Evolutionary conservation across 345 rosid species (phyloP).

Genomic region (Lepidium sativum): DNA sequence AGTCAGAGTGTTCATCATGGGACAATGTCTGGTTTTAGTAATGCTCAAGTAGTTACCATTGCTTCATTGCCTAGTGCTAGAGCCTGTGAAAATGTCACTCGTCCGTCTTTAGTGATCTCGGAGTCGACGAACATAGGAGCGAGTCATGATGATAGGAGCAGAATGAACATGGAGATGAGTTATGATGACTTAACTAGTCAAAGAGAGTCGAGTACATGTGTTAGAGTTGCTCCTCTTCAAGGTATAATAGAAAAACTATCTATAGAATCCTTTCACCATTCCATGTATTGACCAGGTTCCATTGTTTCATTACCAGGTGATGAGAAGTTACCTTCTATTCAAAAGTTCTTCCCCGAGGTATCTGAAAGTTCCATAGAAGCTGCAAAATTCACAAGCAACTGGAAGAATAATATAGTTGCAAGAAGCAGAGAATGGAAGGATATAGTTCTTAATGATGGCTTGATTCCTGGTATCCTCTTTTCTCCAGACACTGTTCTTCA

Average conservation of each 20-base stretch:
- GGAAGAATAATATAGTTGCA: slow-evolving; percentile 22
- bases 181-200: slow-evolving; percentile 16
- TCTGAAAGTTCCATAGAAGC: slow-evolving; percentile 16
- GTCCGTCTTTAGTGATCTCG: slow-evolving; percentile 1
- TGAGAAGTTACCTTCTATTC: slow-evolving; percentile 20
- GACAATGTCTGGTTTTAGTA: slow-evolving; percentile 16
- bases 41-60: slow-evolving; percentile 8
- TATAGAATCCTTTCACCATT: not conserved
- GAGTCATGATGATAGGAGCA: not conserved
- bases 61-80: slow-evolving; percentile 21
- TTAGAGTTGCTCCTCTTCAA: slow-evolving; percentile 5
- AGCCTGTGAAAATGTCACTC: not conserved
- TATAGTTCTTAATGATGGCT: not conserved
- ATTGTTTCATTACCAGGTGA: slow-evolving; percentile 16
- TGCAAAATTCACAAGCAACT: slow-evolving; percentile 5
- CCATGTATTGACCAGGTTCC: not conserved
- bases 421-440: slow-evolving; percentile 28
- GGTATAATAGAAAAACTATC: not conserved
- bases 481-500: slow-evolving; percentile 61
- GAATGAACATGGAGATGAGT: not conserved
- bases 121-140: not conserved
- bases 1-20: not conserved
- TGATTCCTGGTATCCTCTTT: slow-evolving; percentile 29
- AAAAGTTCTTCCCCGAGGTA: slow-evolving; percentile 20
- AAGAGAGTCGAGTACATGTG: not conserved